Conservation (phyloP, 371 early-diverging fungal species). For the Syncephalis plumigaleata region DNA sequence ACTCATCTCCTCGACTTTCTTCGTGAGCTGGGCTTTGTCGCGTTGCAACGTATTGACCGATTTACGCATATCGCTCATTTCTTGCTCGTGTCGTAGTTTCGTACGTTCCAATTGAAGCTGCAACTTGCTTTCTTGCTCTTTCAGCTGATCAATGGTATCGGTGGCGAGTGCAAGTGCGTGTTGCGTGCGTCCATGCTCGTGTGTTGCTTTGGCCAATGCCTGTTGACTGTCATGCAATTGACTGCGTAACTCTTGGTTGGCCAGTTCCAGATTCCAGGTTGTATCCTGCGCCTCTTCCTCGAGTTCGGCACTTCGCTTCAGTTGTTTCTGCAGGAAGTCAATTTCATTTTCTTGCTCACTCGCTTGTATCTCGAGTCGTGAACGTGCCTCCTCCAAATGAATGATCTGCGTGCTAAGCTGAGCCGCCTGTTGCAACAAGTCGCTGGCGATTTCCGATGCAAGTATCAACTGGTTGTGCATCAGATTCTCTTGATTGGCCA, state of each 20-base stretch:
- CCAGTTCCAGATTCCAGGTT: slow-evolving; percentile 37
- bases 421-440: no score
- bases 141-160: slow-evolving; percentile 39
- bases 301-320: no score
- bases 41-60: slow-evolving; percentile 35
- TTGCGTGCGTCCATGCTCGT: slow-evolving; percentile 33
- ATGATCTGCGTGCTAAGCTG: no score
- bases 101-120: slow-evolving; percentile 25
- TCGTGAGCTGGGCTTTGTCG: slow-evolving; percentile 36
- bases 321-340: no score
- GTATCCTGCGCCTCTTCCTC: slow-evolving; percentile 18
- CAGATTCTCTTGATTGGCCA: no score
- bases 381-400: no score
- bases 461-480: no score
- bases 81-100: slow-evolving; percentile 44
- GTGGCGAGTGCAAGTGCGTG: slow-evolving; percentile 26
- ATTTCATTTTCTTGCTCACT: no score
- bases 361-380: no score
- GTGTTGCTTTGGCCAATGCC: slow-evolving; percentile 17
- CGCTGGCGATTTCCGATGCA: no score
- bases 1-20: slow-evolving; percentile 36
- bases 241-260: slow-evolving; percentile 31
- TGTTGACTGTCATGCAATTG: slow-evolving; percentile 5
- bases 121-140: slow-evolving; percentile 39
- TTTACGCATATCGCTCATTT: slow-evolving; percentile 35